Evolutionary conservation across 108 stramenopile genomes (phyloP), one percentile per base, ranked within the genome.

Genomic region (Schizochytrium sp.): DNA sequence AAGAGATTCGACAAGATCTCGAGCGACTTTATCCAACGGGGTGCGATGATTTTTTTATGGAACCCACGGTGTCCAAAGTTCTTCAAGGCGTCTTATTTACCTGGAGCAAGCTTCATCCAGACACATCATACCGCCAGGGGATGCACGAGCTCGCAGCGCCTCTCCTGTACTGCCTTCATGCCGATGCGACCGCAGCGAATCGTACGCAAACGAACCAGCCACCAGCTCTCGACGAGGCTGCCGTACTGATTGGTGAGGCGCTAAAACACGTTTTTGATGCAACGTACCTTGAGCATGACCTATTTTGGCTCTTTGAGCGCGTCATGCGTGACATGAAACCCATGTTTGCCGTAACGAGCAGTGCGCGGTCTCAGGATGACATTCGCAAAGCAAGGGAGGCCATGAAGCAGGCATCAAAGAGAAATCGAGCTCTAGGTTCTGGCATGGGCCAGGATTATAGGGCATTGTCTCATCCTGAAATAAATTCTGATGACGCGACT

Each of bases 121-220:
- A 58, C 29, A 87, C 89, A 23, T 58, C 87, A 6, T 93, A 93
- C 58, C 89, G 92, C 23, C 92, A 93, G 88, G 92, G 92, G 12
- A 93, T 93, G 92, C 92, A 93, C 87, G 92, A 93, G 53, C 89
- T 93, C 5, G 87, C 91, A 6, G 92, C 91, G 1, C 87, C 88
- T n/a, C 44, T 93, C 5, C 19, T 92, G 28, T 87, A 60, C 5
- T 89, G 44, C 8, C 87, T 93, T 4, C 88, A 92, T 45, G 58
- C 58, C 6, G 92, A 93, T n/a, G 69, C 34, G 34, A 45, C 44
- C 57, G 87, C 89, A 23, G 44, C 60, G 34, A 34, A 34, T 34
- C 34, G 34, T 34, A 1, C 34, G 34, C 34, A 2, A 34, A 34
- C 34, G 34, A 34, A 2, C 34, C 34, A 34, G 34, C 34, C 34